Base-by-base conservation (phyloP, 2,329 filamentous ascomycete species). In the Monilinia vaccinii-corymbosi region DNA sequence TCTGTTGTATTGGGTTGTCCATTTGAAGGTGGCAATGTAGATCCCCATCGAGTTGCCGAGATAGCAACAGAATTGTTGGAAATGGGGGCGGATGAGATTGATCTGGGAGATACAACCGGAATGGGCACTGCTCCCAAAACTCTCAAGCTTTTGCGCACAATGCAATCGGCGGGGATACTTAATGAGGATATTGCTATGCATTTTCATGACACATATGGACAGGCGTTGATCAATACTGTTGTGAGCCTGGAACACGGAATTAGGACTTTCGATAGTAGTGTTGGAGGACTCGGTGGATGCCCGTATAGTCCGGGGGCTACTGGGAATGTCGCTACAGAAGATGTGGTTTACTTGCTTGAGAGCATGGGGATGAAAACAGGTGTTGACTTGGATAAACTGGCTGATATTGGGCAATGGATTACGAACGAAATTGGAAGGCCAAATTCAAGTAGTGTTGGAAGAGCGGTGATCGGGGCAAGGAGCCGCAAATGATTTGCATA, bases 61-160 rank as follows among this genome's bases (percentile, higher is more conserved):
- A 82, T 88, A 48, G 86, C 88, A 0, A 81, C 78, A 62, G 84
- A 78, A 69, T 75, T 96, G 52, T 78, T 96, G 1, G 88, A 92
- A 70, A 89, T 93, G 78, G 92, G 92, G 21, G 92, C 90, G 23
- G 90, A 96, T 70, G 91, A 96, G 77, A 91, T 97, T 66, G 89
- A 88, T 1, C 81, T 96, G 0, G 91, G 91, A 8, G 92, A 96
- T 70, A 97, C 92, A 0, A 93, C 91, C 0, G 92, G 92, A 21
- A 91, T 95, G 81, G 92, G 91, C 36, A 95, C 89, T 0, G 86
- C 85, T n/a, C 85, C 85, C 21, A 78, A 83, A 60, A 90, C 87
- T 2, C 76, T 78, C 59, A 81, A 83, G 60, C 75, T 91, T 50
- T 76, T 91, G 61, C 79, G 79, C 64, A 85, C 85, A 60, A 75